Base-by-base conservation (phyloP, 192 early-diverging fungal species). In the Rhizoclosmatium sp. region DNA sequence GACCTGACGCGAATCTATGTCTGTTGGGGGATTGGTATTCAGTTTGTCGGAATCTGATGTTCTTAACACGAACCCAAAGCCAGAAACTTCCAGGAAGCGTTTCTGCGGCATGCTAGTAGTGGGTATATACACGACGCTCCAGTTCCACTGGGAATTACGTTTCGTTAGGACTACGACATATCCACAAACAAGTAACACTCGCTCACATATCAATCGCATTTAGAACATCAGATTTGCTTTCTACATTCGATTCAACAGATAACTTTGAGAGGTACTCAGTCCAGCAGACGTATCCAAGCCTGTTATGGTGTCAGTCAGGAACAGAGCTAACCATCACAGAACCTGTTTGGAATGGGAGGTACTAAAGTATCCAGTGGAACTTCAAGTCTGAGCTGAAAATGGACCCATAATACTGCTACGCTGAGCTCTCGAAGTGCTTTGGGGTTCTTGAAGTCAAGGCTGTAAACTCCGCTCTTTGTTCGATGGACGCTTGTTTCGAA, bases 111-210 rank as follows among this genome's bases (percentile, higher is more conserved):
- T 9, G 91, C 95, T 12, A 98, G 80, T 14, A 98, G 82, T 2
- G 96, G 95, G 79, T 98, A 98, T 4, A 98, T 95, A 66, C 95
- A 96, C 3, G 95, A 95, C 0, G 96, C 93, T 0, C 96, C 96
- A 4, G 93, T 93, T 12, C 96, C 96, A 69, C 92, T 94, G 76
- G 14, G 62, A 60, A 65, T 2, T 54, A 59, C 41, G 39, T 65
- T 1, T 49, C 3, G 60, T 46, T 49, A 59, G 61, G 14, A 23
- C 56, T n/a, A 60, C 59, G 71, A 10, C 49, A 48, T 14, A 69
- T 19, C 9, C 31, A 31, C 31, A 31, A 76, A 3, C 9, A 51
- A 12, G 40, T 40, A 16, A 14, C 2, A 39, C 2, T 31, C 7
- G 69, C 88, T 62, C 85, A 93, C 92, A 92, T 91, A 71, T 92